Evolutionary conservation across 1,139 yeast genomes (phyloP), one percentile per base, ranked within the genome.

Genomic region (Geotrichum carabidarum): DNA sequence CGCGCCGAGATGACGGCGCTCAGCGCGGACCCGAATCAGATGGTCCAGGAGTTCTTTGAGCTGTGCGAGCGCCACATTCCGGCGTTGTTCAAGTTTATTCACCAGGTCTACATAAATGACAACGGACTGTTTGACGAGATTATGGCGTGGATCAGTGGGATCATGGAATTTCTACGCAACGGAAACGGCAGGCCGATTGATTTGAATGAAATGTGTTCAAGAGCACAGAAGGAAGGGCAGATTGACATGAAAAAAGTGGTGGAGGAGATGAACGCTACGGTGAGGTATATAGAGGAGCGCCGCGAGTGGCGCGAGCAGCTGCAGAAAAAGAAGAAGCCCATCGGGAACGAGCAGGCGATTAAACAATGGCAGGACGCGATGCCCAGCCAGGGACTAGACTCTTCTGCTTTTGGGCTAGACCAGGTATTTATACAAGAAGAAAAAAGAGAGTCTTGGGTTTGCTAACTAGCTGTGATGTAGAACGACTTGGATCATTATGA

Each of bases 61-160:
- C 71, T 90, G 31, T 77, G 88, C 48, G 83, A 83, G 49, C 78
- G 81, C 31, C 95, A 90, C 68, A 86, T 86, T 59, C 80, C 79
- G 53, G 75, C 83, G 12, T 76, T 87, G 53, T 89, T 86, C 77
- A 74, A 74, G 55, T 91, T 91, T 63, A 75, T 91, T 57, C 91
- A 88, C 64, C 83, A 84, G 55, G 79, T 90, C 30, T 90, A 90
- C 68, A 64, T 76, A 27, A 81, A 86, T 59, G 97, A 91, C 65
- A 78, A 83, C 47, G 86, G 86, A 17, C 71, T 91, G 3, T 91
- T 91, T 68, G 79, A 82, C 56, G 83, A 82, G 11, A 72, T 91
- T 52, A 78, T 88, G 50, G 70, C 71, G 14, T 91, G 97, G 96
- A 78, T 87, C 59, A 75, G 85, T 47, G 68, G 69, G 5, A 77